These are phyloP conservation scores for Linanthus parryae DNA, from an alignment of 148 eudicot species.

Conservation along the genomic window DNA sequence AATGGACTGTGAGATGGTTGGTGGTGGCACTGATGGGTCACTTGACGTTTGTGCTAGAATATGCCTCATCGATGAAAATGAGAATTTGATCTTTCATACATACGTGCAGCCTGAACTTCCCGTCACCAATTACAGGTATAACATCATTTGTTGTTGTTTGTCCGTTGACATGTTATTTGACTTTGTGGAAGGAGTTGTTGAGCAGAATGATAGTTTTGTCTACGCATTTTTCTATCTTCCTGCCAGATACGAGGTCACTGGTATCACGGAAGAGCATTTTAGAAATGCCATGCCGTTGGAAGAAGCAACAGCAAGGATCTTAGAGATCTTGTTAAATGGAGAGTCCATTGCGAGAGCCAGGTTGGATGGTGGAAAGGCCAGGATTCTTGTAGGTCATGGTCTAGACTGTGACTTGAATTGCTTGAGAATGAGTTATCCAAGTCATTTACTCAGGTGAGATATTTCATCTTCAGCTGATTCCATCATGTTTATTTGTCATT, in stretches of 20 bases:
- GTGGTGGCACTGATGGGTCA: conserved; percentile 78
- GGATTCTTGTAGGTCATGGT: conserved; percentile 73
- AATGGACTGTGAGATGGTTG: conserved; percentile 80
- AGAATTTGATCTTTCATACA: conserved; percentile 63
- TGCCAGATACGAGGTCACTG: conserved; percentile 49
- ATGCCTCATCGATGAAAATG: conserved; percentile 69
- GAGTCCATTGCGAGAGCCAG: conserved; percentile 58
- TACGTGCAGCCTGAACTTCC: conserved; percentile 63
- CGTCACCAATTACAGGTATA: conserved; percentile 70
- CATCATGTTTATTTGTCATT: too few species aligned
- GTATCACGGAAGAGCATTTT: conserved; percentile 59
- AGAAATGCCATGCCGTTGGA: conserved; percentile 61
- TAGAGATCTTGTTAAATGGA: conserved; percentile 51
- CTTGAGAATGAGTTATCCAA: conserved; percentile 58
- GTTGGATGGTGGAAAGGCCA: conserved; percentile 60
- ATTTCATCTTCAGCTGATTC: conserved; percentile 1
- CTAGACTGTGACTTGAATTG: conserved; percentile 58
- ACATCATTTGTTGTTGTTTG: not conserved
- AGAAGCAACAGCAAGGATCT: conserved; percentile 56
- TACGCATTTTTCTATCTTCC: not conserved
- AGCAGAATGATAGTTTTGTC: not conserved
- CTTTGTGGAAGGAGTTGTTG: not conserved
- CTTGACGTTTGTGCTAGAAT: conserved; percentile 73
- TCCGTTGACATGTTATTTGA: not conserved
- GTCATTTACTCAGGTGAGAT: conserved; percentile 48